Base-by-base conservation (phyloP, 495 filamentous ascomycete genomes). In the Podospora didyma region DNA sequence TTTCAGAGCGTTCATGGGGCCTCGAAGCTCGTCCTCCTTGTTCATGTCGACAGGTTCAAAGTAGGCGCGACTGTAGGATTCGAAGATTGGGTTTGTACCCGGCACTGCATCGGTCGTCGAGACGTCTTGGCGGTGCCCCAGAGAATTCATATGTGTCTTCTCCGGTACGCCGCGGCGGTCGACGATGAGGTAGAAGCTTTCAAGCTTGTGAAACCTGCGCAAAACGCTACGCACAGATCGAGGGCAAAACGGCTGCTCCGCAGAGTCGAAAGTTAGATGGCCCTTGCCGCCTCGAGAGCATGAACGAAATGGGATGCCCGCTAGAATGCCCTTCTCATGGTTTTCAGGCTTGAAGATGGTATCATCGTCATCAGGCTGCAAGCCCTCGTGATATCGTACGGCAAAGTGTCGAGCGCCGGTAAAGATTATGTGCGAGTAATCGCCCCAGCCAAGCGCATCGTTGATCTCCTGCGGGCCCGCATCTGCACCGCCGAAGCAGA, bases 361-460 rank as follows among this genome's bases (percentile, higher is more conserved):
- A n/a, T n/a, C n/a, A n/a, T n/a, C n/a, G n/a, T n/a, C n/a, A n/a
- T n/a, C n/a, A n/a, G n/a, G n/a, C n/a, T n/a, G n/a, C n/a, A n/a
- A n/a, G n/a, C n/a, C n/a, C n/a, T n/a, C n/a, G 21, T 49, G 19
- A n/a, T 66, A 65, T 34, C 57, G 17, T 7, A 68, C 37, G 48
- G 57, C 65, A 9, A 68, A 48, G 28, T 53, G 21, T 23, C 58
- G 24, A 12, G 54, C 63, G 22, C 51, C 41, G 4, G 19, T 44
- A 46, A 63, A 66, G 5, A 68, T 42, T 2, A 63, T 23, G 24
- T 68, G 62, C 31, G 51, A 39, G n/a, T 34, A 48, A 21, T 68
- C 60, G 1, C 44, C 53, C 46, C 56, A 61, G 9, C 52, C 59
- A 7, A 61, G 34, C 45, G 46, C 51, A 2, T 14, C 42, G 5